Evolutionary conservation across 352 stramenopile species (phyloP).

Genomic region (Phytophthora megakarya): DNA sequence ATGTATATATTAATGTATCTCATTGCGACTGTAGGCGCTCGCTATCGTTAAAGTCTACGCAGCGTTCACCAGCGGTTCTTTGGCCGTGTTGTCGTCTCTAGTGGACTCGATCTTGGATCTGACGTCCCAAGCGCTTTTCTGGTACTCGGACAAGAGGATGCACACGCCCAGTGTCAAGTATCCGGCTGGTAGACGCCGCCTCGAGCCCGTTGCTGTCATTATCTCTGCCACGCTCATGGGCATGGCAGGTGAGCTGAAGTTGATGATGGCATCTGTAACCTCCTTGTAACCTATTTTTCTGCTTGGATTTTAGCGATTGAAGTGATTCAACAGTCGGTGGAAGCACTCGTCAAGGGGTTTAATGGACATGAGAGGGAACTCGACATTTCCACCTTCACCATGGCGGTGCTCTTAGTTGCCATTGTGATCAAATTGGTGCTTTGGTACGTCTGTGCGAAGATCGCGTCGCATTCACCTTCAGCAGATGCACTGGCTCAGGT

Average conservation of each 20-base stretch:
- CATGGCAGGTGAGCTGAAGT: constrained; percentile 78
- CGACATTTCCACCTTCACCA: constrained; percentile 67
- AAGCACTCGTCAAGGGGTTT: constrained; percentile 77
- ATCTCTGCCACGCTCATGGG: constrained; percentile 97
- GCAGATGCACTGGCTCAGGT: constrained; percentile 79
- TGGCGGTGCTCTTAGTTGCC: constrained; percentile 68
- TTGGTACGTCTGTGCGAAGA: constrained; percentile 80
- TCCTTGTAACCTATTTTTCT: constrained; percentile 2
- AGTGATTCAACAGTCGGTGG: constrained; percentile 92
- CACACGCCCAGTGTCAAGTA: constrained; percentile 92
- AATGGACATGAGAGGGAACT: constrained; percentile 68
- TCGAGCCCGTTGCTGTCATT: constrained; percentile 96
- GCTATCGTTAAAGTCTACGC: constrained; percentile 79
- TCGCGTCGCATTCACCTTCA: constrained; percentile 66
- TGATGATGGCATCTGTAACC: neutral
- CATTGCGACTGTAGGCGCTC: constrained; percentile 43
- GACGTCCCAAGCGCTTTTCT: constrained; percentile 92
- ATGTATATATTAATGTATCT: constrained; percentile 2
- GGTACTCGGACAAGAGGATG: constrained; percentile 93
- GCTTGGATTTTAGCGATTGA: constrained; percentile 75
- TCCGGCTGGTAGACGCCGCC: constrained; percentile 88
- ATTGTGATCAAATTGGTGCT: constrained; percentile 85
- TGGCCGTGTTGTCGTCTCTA: constrained; percentile 94
- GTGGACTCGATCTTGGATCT: constrained; percentile 95
- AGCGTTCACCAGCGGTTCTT: constrained; percentile 82